Conservation (phyloP, 1,139 yeast genomes). For the Barnettozyma hawaiiensis region DNA sequence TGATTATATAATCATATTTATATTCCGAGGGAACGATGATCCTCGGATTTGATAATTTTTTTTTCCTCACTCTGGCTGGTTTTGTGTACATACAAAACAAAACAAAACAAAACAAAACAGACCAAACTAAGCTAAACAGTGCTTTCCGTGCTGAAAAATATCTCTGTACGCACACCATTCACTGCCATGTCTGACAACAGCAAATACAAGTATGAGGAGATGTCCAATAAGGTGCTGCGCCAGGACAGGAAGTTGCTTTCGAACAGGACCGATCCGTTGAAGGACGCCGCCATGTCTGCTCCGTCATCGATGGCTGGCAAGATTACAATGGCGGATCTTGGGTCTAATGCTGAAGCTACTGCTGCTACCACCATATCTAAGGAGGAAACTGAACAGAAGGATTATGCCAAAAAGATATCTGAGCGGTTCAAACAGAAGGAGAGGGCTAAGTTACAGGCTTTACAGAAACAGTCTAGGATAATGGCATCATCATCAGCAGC, state of each 20-base stretch:
- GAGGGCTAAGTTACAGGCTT: conserved; percentile 9
- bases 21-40: not conserved
- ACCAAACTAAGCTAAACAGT: no score
- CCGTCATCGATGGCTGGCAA: conserved; percentile 72
- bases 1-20: not conserved
- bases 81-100: no score
- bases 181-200: conserved; percentile 16
- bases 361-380: conserved; percentile 9
- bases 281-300: conserved; percentile 47
- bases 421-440: conserved; percentile 17
- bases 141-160: no score
- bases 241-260: conserved; percentile 47
- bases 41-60: conserved; percentile 4
- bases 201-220: conserved; percentile 50
- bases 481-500: no score
- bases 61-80: no score
- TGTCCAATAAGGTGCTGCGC: conserved; percentile 71
- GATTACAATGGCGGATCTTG: conserved; percentile 64
- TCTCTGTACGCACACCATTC: no score
- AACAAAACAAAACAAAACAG: no score
- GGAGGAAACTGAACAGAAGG: conserved; percentile 17
- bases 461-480: conserved; percentile 23
- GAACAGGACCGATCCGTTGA: conserved; percentile 32
- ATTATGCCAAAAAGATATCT: conserved; percentile 23
- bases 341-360: conserved; percentile 38